Percentiles rank a stretch among this genome's conserved stretches.
phyloP scores from a whole-genome alignment of 1,284 basidiomycete genomes.

The Waitea zeae region DNA sequence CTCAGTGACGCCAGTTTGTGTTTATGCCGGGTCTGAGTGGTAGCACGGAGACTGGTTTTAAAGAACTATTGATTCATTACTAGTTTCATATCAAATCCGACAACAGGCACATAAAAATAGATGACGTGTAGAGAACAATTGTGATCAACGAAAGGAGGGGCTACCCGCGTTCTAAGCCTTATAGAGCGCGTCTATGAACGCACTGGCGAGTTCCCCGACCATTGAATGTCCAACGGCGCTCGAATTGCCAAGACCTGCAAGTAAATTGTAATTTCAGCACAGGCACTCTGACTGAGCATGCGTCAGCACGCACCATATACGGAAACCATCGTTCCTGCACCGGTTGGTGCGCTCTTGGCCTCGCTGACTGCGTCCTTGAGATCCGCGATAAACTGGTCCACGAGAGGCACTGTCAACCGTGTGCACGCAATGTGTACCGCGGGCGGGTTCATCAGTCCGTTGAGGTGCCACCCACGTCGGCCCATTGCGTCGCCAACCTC shows the following conservation, averaged over 20 bases:
- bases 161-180: too few species aligned
- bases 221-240: conserved; percentile 82
- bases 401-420: conserved; percentile 62
- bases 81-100: too few species aligned
- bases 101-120: too few species aligned
- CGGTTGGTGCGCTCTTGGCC: conserved; percentile 35
- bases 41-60: too few species aligned
- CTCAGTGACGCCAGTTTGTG: too few species aligned
- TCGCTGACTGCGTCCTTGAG: conserved; percentile 62
- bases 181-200: conserved; percentile 73
- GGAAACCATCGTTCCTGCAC: conserved; percentile 71
- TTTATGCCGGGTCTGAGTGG: too few species aligned
- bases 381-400: conserved; percentile 68
- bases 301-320: conserved; percentile 67
- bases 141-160: too few species aligned
- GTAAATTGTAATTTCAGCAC: conserved; percentile 3
- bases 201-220: conserved; percentile 68
- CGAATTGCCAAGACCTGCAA: conserved; percentile 68
- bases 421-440: conserved; percentile 93
- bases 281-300: too few species aligned
- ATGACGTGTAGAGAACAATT: too few species aligned
- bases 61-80: too few species aligned
- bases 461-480: conserved; percentile 81
- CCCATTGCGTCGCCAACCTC: conserved; percentile 87
- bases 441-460: conserved; percentile 63